These are phyloP conservation scores for Ilex paraguariensis DNA, from an alignment of 305 asterid species.

Conservation along the genomic window DNA sequence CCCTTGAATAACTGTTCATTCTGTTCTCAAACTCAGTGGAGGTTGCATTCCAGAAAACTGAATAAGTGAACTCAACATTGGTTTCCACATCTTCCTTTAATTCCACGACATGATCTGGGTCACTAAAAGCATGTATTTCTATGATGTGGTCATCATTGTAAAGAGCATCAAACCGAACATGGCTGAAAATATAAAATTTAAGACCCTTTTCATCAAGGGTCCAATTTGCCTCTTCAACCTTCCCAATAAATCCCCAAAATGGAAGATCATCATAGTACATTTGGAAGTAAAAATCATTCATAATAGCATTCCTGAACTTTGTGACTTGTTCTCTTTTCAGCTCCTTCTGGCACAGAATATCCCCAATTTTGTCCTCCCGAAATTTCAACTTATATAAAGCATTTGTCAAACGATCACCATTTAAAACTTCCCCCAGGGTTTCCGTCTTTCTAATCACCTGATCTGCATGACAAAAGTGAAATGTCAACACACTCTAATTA, in stretches of 20 bases:
- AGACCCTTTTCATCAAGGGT: slow-evolving; percentile 36
- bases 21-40: slow-evolving; percentile 45
- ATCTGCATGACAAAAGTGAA: slow-evolving; percentile 36
- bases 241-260: slow-evolving; percentile 89
- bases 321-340: slow-evolving; percentile 45
- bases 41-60: slow-evolving; percentile 55
- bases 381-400: slow-evolving; percentile 58
- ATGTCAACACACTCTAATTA: slow-evolving; percentile 1
- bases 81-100: slow-evolving; percentile 56
- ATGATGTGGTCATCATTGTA: slow-evolving; percentile 66
- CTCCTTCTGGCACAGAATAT: slow-evolving; percentile 55
- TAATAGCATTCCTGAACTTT: slow-evolving; percentile 61
- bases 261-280: slow-evolving; percentile 95
- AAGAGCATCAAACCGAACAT: slow-evolving; percentile 64
- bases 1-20: slow-evolving; percentile 61
- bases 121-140: slow-evolving; percentile 67
- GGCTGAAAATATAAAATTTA: slow-evolving; percentile 59
- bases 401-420: slow-evolving; percentile 62
- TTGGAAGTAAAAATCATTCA: slow-evolving; percentile 66
- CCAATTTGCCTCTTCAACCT: slow-evolving; percentile 63
- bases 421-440: slow-evolving; percentile 74
- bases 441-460: slow-evolving; percentile 53
- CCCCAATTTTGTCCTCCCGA: slow-evolving; percentile 47
- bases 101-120: slow-evolving; percentile 65
- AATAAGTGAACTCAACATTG: slow-evolving; percentile 58